A percentile compares a stretch with the other conserved stretches of the same genome.
Evolutionary conservation across 805 yeast species (phyloP).

Genomic region (Candida tibetensis): DNA sequence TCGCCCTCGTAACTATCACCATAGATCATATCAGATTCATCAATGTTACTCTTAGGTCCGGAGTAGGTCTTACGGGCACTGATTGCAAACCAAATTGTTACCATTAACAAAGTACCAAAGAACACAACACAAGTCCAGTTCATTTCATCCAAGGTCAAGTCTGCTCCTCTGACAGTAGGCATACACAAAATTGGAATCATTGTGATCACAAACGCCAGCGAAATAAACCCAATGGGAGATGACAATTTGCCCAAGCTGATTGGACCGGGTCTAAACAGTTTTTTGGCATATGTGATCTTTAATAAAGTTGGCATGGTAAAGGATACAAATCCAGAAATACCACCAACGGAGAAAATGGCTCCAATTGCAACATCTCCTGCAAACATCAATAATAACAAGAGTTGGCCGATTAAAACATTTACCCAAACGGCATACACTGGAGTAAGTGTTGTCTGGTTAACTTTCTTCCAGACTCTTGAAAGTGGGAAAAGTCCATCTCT

Average conservation of each 20-base stretch:
- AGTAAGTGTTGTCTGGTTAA: slow-evolving; percentile 52
- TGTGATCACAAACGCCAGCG: slow-evolving; percentile 47
- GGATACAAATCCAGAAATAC: slow-evolving; percentile 65
- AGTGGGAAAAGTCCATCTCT: slow-evolving; percentile 67
- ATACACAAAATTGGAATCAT: slow-evolving; percentile 63
- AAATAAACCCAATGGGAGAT: slow-evolving; percentile 46
- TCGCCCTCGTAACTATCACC: slow-evolving; percentile 15
- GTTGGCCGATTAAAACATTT: slow-evolving; percentile 53
- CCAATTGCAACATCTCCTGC: slow-evolving; percentile 65
- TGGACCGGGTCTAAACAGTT: slow-evolving; percentile 60
- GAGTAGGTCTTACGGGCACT: slow-evolving; percentile 58
- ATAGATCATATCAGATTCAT: slow-evolving; percentile 29
- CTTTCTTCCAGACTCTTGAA: slow-evolving; percentile 47
- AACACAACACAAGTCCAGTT: slow-evolving; percentile 65
- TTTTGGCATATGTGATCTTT: slow-evolving; percentile 53
- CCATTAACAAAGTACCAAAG: slow-evolving; percentile 56
- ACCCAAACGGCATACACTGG: slow-evolving; percentile 66
- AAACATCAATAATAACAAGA: slow-evolving; percentile 54
- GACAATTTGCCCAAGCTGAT: slow-evolving; percentile 60
- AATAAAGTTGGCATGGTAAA: slow-evolving; percentile 63
- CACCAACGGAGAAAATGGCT: slow-evolving; percentile 72
- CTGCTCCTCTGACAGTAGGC: slow-evolving; percentile 41
- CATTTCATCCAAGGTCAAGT: slow-evolving; percentile 35
- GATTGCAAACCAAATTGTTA: slow-evolving; percentile 47
- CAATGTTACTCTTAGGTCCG: slow-evolving; percentile 59